Conservation (phyloP, 768 basidiomycete species). For the Tylopilus sp. region DNA sequence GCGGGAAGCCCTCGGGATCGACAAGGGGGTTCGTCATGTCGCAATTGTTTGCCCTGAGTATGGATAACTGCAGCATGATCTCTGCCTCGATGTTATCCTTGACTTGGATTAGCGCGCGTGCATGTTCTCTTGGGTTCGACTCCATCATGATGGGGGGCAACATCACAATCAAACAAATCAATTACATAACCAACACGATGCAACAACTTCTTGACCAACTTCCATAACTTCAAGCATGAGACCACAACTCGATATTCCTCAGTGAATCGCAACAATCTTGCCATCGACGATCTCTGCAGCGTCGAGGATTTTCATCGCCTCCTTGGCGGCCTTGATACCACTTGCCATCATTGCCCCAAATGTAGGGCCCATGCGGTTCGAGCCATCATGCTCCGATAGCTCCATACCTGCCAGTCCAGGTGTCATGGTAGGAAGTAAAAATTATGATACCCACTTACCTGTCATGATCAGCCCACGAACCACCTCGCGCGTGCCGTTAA, state of each 20-base stretch:
- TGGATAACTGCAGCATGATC: conserved; percentile 55
- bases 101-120: conserved; percentile 58
- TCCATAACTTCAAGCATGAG: too few species aligned
- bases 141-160: conserved; percentile 18
- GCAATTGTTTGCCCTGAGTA: conserved; percentile 61
- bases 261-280: conserved; percentile 43
- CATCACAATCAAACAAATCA: not conserved
- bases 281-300: conserved; percentile 49
- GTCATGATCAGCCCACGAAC: conserved; percentile 72
- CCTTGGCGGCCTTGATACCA: conserved; percentile 68
- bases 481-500: conserved; percentile 74
- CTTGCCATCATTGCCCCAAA: conserved; percentile 81
- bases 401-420: conserved; percentile 61
- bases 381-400: conserved; percentile 76
- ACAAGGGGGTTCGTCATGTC: conserved; percentile 74
- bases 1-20: conserved; percentile 85
- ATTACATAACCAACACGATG: conserved; percentile 13
- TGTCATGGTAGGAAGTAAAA: not conserved
- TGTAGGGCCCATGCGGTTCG: conserved; percentile 74
- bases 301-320: conserved; percentile 54
- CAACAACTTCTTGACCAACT: not conserved
- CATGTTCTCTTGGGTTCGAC: conserved; percentile 51
- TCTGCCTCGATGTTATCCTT: conserved; percentile 75
- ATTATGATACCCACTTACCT: conserved; percentile 38
- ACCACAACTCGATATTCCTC: not conserved